phyloP scores from a whole-genome alignment of 805 yeast species.

The Monosporozyma aquatica region DNA sequence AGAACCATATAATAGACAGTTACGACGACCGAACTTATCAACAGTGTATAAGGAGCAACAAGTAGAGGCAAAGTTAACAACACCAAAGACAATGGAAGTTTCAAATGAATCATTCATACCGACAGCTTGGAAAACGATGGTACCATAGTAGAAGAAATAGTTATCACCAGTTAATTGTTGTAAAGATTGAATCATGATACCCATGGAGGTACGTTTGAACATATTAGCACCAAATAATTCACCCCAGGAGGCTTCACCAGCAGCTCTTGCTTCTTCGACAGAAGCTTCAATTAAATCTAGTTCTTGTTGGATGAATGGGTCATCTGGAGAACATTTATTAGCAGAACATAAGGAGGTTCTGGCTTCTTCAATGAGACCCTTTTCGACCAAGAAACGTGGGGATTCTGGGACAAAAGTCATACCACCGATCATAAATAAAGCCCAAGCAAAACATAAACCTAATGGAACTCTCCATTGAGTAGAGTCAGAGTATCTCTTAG shows the following conservation, averaged over 20 bases:
- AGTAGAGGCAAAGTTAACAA: conserved; percentile 54
- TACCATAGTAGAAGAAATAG: conserved; percentile 63
- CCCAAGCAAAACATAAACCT: conserved; percentile 49
- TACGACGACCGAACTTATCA: conserved; percentile 49
- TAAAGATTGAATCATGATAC: conserved; percentile 51
- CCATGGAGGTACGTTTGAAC: conserved; percentile 39
- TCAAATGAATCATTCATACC: conserved; percentile 52
- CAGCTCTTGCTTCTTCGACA: conserved; percentile 48
- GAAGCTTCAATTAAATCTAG: conserved; percentile 51
- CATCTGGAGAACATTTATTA: conserved; percentile 46
- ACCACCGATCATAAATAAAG: conserved; percentile 33
- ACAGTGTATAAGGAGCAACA: conserved; percentile 43
- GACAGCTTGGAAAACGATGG: conserved; percentile 53
- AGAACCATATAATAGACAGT: conserved; percentile 41
- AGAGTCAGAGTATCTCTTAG: conserved; percentile 30
- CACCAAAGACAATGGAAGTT: conserved; percentile 53
- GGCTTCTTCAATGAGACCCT: conserved; percentile 52
- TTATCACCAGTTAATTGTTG: conserved; percentile 66
- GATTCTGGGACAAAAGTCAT: conserved; percentile 61
- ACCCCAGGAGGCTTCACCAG: conserved; percentile 58
- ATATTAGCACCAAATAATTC: conserved; percentile 59
- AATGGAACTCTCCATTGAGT: conserved; percentile 74
- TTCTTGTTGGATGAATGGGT: conserved; percentile 48
- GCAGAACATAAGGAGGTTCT: conserved; percentile 47
- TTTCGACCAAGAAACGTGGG: conserved; percentile 58